Evolutionary conservation across 768 basidiomycete species (phyloP).

Genomic region (Lepiota venenata): DNA sequence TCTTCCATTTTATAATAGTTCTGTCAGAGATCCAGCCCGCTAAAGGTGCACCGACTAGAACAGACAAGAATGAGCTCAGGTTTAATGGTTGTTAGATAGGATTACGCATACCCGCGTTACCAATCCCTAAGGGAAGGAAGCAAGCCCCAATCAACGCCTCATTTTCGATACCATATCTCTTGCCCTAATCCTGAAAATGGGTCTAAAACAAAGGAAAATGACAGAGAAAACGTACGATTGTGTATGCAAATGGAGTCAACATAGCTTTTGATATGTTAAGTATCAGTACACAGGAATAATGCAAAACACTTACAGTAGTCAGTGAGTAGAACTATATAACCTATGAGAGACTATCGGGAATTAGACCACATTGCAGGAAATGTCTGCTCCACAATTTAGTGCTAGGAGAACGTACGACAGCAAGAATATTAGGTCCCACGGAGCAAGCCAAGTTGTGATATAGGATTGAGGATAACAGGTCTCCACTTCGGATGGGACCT

Average conservation of each 20-base stretch:
- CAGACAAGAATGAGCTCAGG: neutral
- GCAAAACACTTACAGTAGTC: constrained; percentile 32
- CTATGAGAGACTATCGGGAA: constrained; percentile 15
- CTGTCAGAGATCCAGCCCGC: constrained; percentile 59
- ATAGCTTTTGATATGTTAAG: constrained; percentile 30
- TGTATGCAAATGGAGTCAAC: constrained; percentile 61
- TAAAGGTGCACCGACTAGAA: constrained; percentile 55
- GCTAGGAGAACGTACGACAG: constrained; percentile 36
- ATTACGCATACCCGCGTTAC: constrained; percentile 47
- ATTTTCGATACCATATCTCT: constrained; percentile 51
- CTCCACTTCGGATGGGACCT: constrained; percentile 16
- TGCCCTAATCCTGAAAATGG: constrained; percentile 38
- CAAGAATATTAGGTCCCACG: constrained; percentile 53
- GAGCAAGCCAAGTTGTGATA: constrained; percentile 41
- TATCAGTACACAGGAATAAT: neutral
- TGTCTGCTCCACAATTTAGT: neutral
- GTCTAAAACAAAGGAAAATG: neutral
- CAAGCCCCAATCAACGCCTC: constrained; percentile 56
- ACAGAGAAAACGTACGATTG: constrained; percentile 45
- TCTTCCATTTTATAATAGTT: constrained; percentile 44
- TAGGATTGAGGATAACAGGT: constrained; percentile 51
- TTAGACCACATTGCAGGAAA: neutral
- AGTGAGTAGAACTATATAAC: constrained; percentile 23
- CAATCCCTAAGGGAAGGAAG: constrained; percentile 58
- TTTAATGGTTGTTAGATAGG: neutral